phyloP scores from a whole-genome alignment of 495 filamentous ascomycete species.

The Xylaria sp. region DNA sequence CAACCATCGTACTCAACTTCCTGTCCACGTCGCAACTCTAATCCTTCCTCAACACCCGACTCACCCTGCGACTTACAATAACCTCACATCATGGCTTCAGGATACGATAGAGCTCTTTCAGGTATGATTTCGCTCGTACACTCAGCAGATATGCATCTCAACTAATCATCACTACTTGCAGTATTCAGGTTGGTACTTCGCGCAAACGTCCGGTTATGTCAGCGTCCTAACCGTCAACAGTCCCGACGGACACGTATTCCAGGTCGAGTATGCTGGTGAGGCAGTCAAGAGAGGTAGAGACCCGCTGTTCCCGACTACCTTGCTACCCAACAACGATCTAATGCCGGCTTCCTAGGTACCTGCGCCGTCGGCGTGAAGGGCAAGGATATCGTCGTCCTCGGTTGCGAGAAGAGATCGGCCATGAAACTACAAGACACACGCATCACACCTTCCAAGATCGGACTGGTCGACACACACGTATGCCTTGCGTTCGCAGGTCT shows the following conservation, averaged over 20 bases:
- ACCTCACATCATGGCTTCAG: constrained; percentile 70
- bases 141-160: constrained; percentile 23
- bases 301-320: constrained; percentile 6
- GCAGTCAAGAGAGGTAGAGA: constrained; percentile 91
- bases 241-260: constrained; percentile 99
- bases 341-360: constrained; percentile 68
- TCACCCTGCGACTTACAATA: constrained; percentile 28
- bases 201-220: constrained; percentile 30
- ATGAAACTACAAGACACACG: constrained; percentile 99
- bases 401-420: constrained; percentile 97
- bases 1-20: constrained; percentile 25
- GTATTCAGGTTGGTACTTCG: constrained; percentile 70
- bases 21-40: constrained; percentile 16
- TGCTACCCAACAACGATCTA: constrained; percentile 9
- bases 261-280: constrained; percentile 99
- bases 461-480: constrained; percentile 90
- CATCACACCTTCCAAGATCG: constrained; percentile 98
- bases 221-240: constrained; percentile 59
- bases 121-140: constrained; percentile 63
- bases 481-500: constrained; percentile 96
- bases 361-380: constrained; percentile 99
- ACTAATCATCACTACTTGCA: constrained; percentile 53
- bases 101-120: constrained; percentile 94
- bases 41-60: constrained; percentile 24
- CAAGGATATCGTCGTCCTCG: constrained; percentile 89